Evolutionary conservation across 2,329 filamentous ascomycete species (phyloP).

Genomic region (Colletotrichum neosansevieriae): DNA sequence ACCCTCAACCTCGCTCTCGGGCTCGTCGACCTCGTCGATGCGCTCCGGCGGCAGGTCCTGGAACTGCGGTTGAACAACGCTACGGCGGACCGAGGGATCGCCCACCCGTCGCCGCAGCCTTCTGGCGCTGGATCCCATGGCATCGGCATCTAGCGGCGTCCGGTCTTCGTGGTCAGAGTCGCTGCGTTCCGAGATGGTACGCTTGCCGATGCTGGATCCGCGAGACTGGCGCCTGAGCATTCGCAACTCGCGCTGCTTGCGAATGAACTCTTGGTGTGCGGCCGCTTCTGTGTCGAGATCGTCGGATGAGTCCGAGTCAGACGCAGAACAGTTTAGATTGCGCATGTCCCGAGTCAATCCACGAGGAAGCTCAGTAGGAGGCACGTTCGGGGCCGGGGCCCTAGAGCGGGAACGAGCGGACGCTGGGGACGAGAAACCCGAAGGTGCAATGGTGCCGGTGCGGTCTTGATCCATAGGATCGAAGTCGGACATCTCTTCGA

Average conservation of each 20-base stretch:
- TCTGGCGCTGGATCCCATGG: conserved; percentile 60
- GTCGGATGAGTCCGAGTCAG: conserved; percentile 54
- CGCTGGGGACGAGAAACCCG: conserved; percentile 59
- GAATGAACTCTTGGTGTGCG: conserved; percentile 52
- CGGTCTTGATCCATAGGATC: conserved; percentile 59
- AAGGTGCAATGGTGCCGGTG: conserved; percentile 57
- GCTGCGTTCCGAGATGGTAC: conserved; percentile 66
- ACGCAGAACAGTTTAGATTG: conserved; percentile 57
- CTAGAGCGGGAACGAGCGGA: conserved; percentile 56
- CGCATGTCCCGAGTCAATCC: conserved; percentile 58
- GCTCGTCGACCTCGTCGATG: conserved; percentile 67
- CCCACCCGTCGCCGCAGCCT: conserved; percentile 60
- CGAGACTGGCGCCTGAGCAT: conserved; percentile 61
- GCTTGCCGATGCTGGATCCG: conserved; percentile 67
- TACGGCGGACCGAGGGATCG: conserved; percentile 53
- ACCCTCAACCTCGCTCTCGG: conserved; percentile 57
- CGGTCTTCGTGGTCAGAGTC: conserved; percentile 59
- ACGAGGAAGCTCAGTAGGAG: conserved; percentile 52
- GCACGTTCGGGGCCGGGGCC: conserved; percentile 19
- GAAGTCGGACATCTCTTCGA: conserved; percentile 61
- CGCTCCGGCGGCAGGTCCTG: conserved; percentile 62
- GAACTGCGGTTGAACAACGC: conserved; percentile 56
- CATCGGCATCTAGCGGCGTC: conserved; percentile 49
- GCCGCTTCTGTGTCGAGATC: conserved; percentile 49
- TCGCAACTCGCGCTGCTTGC: conserved; percentile 56